phyloP scores from a whole-genome alignment of 306 rosid species.

The Alnus rubra region DNA sequence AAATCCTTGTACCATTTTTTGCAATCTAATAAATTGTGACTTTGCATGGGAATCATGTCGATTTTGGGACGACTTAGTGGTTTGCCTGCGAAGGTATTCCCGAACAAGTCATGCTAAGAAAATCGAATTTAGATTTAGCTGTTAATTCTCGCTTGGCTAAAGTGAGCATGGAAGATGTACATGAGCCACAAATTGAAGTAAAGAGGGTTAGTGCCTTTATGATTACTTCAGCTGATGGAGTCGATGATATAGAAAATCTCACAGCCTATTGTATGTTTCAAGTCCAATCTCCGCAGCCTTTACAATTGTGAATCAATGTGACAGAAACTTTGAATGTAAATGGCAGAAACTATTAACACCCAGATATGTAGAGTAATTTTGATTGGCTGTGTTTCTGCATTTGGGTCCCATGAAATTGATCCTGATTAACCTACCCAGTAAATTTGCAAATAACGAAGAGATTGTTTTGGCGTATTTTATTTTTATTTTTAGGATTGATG shows the following conservation, averaged over 20 bases:
- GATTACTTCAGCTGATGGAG: too few species aligned
- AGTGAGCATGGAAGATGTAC: background rate
- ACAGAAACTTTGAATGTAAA: too few species aligned
- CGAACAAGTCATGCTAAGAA: background rate
- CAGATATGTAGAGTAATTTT: too few species aligned
- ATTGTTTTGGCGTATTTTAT: background rate
- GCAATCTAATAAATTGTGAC: background rate
- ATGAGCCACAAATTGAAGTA: background rate
- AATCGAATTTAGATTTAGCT: background rate
- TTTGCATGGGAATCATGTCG: conserved; percentile 8
- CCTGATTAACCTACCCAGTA: background rate
- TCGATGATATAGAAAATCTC: too few species aligned
- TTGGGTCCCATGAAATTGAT: too few species aligned
- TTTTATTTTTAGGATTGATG: conserved; percentile 72
- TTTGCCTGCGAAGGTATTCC: conserved; percentile 2
- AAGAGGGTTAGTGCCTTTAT: background rate
- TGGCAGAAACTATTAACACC: too few species aligned
- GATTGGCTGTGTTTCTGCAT: too few species aligned
- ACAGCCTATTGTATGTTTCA: too few species aligned
- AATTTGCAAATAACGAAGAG: background rate
- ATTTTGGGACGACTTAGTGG: conserved; percentile 2
- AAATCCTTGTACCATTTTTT: background rate
- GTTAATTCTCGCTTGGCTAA: background rate
- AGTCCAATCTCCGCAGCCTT: too few species aligned
- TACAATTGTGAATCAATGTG: too few species aligned